Percentiles rank a stretch among this genome's conserved stretches.
These are phyloP conservation scores for Eudorina sp. DNA, from an alignment of 139 green algal genomes.

Conservation along the genomic window DNA sequence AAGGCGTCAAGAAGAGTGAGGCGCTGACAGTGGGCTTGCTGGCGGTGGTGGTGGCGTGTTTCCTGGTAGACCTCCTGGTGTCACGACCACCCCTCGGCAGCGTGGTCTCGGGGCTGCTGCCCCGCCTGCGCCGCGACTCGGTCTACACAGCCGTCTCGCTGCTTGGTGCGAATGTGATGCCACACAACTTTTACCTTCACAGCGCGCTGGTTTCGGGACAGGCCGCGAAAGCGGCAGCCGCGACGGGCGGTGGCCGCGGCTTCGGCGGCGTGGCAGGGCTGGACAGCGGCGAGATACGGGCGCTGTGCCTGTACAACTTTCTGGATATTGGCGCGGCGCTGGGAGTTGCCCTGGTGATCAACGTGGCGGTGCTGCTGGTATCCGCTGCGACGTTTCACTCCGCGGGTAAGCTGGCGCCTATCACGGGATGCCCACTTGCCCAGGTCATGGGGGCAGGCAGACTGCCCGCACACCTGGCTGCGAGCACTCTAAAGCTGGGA, in stretches of 20 bases:
- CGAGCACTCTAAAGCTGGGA: no score
- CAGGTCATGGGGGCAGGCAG: no score
- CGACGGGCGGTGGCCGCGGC: neutral
- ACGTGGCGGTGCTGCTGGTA: constrained; percentile 74
- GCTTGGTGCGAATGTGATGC: constrained; percentile 77
- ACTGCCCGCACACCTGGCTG: no score
- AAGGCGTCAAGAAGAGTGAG: constrained; percentile 58
- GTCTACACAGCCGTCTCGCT: constrained; percentile 75
- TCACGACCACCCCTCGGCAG: constrained; percentile 51
- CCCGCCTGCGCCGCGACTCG: constrained; percentile 54
- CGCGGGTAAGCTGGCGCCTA: constrained; percentile 41
- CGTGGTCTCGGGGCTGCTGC: constrained; percentile 62
- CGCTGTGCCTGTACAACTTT: constrained; percentile 69
- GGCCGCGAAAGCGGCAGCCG: neutral
- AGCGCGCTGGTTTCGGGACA: constrained; percentile 65
- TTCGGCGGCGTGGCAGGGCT: neutral
- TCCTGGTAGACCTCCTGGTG: constrained; percentile 71
- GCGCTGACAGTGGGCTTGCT: constrained; percentile 65
- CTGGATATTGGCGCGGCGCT: constrained; percentile 71
- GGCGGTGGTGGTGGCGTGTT: constrained; percentile 69
- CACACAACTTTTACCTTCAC: constrained; percentile 78
- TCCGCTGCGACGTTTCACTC: constrained; percentile 72
- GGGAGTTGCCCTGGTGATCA: constrained; percentile 71
- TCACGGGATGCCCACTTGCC: no score
- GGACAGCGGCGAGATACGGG: neutral